Conservation (phyloP, 23 red algal genomes). For the Porphyridium purpureum region DNA sequence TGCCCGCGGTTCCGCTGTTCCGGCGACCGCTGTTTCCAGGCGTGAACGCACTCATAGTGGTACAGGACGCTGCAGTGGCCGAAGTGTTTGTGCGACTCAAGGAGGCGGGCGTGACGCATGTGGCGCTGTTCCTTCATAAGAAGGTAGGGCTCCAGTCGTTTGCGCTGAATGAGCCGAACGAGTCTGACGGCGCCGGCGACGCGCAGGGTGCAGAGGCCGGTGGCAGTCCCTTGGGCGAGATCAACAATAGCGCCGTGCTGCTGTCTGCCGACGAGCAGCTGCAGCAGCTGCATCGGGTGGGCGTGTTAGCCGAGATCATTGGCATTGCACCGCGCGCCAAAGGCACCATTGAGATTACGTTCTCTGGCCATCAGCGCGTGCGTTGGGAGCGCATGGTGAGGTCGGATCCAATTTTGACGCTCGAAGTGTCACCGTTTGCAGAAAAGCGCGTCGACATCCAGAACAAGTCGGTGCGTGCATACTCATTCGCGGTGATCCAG, state of each 20-base stretch:
- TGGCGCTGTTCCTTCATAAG: slow-evolving; percentile 27
- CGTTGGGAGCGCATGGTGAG: slow-evolving; percentile 33
- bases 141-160: slow-evolving; percentile 4
- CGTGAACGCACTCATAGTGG: slow-evolving; percentile 19
- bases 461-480: slow-evolving; percentile 55
- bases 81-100: slow-evolving; percentile 23
- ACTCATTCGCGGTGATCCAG: slow-evolving; percentile 73
- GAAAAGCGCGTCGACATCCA: slow-evolving; percentile 56
- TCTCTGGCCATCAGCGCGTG: slow-evolving; percentile 89
- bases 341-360: slow-evolving; percentile 90
- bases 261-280: too few relatives aligned
- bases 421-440: slow-evolving; percentile 49
- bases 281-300: slow-evolving; percentile 66
- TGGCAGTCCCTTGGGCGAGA: too few relatives aligned
- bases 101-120: slow-evolving; percentile 11
- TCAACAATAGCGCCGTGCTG: too few relatives aligned
- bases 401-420: slow-evolving; percentile 44
- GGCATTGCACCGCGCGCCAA: slow-evolving; percentile 56
- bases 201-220: too few relatives aligned
- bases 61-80: slow-evolving; percentile 19
- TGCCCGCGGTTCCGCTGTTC: slow-evolving; percentile 27
- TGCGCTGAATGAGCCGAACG: not conserved
- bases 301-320: slow-evolving; percentile 80
- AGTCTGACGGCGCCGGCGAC: too few relatives aligned
- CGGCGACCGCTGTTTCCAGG: slow-evolving; percentile 33